Base-by-base conservation (phyloP, 2,329 filamentous ascomycete species). In the Aspergillus sp. region DNA sequence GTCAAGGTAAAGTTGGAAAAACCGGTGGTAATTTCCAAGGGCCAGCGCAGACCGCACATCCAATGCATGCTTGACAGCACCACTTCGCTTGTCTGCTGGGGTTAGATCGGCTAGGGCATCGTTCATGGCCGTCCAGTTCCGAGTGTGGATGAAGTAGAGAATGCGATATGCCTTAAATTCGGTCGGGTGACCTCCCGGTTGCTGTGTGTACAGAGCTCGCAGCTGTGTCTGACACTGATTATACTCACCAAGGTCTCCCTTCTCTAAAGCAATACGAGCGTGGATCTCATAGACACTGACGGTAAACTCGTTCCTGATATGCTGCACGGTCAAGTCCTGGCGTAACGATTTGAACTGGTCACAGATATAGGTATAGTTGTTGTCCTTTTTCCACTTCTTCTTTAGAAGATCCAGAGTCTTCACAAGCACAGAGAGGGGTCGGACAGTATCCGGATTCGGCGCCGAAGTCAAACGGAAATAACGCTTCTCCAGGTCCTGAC, bases 191-290 rank as follows among this genome's bases (percentile, higher is more conserved):
- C 93, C 95, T 72, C 91, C 91, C 74, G 96, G 81, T 66, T 90
- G 90, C 79, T 91, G 86, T 75, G 86, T 86, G 79, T 99, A 98
- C 70, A 99, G 82, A 65, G 90, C 91, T 77, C 91, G 91, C 73
- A 99, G 83, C 80, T 99, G 95, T 70, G 95, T 98, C 82, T 99
- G 95, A 79, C 95, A 99, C 84, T 99, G 95, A 82, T 99, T 99
- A 95, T 99, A 99, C 95, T 99, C 95, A 99, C 95, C 93, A 82
- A 98, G 86, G 82, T 99, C 95, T 79, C 90, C 92, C 84, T 96
- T 97, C 79, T 99, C 93, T 77, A 99, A 83, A 66, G 95, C 95
- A 78, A 99, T 98, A 60, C 95, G 89, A 63, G 93, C 95, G 79
- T 99, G 95, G 61, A 93, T 96, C 79, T 99, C 95, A 77, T 99